A percentile compares a stretch with the other conserved stretches of the same genome.
These are phyloP conservation scores for Venturia asperata DNA, from an alignment of 2,329 filamentous ascomycete genomes.

Conservation along the genomic window DNA sequence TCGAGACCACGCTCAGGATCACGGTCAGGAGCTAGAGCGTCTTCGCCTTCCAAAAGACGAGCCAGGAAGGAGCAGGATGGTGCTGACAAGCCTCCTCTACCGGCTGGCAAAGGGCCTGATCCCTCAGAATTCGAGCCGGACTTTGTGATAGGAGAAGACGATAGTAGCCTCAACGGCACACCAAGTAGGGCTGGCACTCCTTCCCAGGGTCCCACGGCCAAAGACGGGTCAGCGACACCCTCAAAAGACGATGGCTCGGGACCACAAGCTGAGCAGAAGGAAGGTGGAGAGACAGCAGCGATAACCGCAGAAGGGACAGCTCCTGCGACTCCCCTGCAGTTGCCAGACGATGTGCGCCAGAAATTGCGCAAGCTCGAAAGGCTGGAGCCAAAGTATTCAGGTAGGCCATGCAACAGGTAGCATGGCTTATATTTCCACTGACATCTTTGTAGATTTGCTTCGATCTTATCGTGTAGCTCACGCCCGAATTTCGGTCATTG, in stretches of 20 bases:
- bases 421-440: slow-evolving; percentile 11
- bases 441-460: slow-evolving; percentile 60
- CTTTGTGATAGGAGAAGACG: slow-evolving; percentile 76
- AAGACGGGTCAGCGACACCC: slow-evolving; percentile 21
- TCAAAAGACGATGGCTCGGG: slow-evolving; percentile 5
- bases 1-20: slow-evolving; percentile 38
- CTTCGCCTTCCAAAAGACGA: slow-evolving; percentile 29
- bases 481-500: slow-evolving; percentile 75
- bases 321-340: slow-evolving; percentile 40
- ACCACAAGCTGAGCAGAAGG: slow-evolving; percentile 27
- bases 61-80: slow-evolving; percentile 25
- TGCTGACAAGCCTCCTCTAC: slow-evolving; percentile 20
- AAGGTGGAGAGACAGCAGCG: slow-evolving; percentile 28
- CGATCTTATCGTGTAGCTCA: slow-evolving; percentile 90
- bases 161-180: slow-evolving; percentile 52
- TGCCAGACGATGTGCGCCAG: slow-evolving; percentile 66
- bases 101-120: slow-evolving; percentile 58
- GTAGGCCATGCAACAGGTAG: slow-evolving; percentile 38
- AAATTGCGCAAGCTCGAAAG: slow-evolving; percentile 84
- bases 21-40: slow-evolving; percentile 28
- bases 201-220: slow-evolving; percentile 22
- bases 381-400: slow-evolving; percentile 78
- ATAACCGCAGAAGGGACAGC: slow-evolving; percentile 23
- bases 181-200: slow-evolving; percentile 37
- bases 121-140: slow-evolving; percentile 81